These are phyloP conservation scores for Lepidium aucheri DNA, from an alignment of 345 rosid genomes.

Conservation along the genomic window DNA sequence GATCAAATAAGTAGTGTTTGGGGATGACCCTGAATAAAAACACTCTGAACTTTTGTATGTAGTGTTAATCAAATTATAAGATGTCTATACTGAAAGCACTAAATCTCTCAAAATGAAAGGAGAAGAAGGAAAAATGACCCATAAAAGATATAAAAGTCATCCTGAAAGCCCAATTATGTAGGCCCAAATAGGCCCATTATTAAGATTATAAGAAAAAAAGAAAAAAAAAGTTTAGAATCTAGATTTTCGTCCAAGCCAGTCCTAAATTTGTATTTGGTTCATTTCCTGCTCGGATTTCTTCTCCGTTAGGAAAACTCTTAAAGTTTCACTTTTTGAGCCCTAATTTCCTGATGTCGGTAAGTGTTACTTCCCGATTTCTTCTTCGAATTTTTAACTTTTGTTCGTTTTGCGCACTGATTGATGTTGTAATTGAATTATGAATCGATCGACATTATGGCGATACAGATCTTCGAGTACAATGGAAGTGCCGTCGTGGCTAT, in stretches of 20 bases:
- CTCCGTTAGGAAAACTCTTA: slow-evolving; percentile 17
- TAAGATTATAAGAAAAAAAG: background rate
- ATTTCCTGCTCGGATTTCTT: background rate
- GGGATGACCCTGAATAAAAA: background rate
- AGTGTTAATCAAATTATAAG: background rate
- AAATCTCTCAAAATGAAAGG: too few relatives aligned
- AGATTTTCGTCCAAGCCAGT: slow-evolving; percentile 32
- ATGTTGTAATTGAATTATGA: background rate
- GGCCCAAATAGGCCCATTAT: slow-evolving; percentile 18
- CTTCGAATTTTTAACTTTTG: background rate
- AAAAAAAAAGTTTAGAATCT: background rate
- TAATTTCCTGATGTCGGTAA: slow-evolving; percentile 43
- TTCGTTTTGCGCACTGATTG: background rate
- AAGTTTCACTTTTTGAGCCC: slow-evolving; percentile 4
- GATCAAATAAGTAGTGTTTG: background rate
- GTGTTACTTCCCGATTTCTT: background rate
- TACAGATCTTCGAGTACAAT: slow-evolving; percentile 92
- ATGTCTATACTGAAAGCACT: background rate
- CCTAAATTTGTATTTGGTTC: background rate
- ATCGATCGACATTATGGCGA: background rate
- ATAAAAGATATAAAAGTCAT: background rate
- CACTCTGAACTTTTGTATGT: background rate
- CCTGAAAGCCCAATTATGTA: background rate
- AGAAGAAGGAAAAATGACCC: background rate
- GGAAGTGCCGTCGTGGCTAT: slow-evolving; percentile 93